phyloP scores from a whole-genome alignment of 1,139 yeast species.

The Zygotorulaspora mrakii region DNA sequence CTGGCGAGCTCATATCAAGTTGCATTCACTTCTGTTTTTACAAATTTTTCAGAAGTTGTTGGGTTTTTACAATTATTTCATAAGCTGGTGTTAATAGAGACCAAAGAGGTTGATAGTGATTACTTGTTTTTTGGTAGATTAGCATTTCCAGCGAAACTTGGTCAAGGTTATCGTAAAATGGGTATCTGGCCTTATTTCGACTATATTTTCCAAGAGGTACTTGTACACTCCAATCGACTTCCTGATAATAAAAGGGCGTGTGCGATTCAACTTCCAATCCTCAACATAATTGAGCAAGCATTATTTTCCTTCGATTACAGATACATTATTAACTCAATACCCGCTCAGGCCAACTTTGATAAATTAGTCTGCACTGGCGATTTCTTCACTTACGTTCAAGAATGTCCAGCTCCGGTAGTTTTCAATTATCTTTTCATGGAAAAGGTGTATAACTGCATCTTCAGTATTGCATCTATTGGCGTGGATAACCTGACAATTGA shows the following conservation, averaged over 20 bases:
- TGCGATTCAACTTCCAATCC: slow-evolving; percentile 51
- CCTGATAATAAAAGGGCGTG: slow-evolving; percentile 40
- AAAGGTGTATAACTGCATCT: slow-evolving; percentile 51
- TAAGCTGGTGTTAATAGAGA: slow-evolving; percentile 37
- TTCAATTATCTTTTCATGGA: slow-evolving; percentile 61
- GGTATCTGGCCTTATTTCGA: slow-evolving; percentile 85
- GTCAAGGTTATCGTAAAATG: slow-evolving; percentile 54
- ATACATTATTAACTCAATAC: slow-evolving; percentile 49
- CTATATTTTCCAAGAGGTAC: slow-evolving; percentile 61
- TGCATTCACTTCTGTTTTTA: slow-evolving; percentile 30
- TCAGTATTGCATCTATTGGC: slow-evolving; percentile 54
- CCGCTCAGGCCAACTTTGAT: slow-evolving; percentile 51
- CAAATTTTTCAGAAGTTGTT: slow-evolving; percentile 49
- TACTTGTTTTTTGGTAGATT: slow-evolving; percentile 39
- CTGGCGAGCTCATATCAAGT: slow-evolving; percentile 25
- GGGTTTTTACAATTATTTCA: slow-evolving; percentile 55
- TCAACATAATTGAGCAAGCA: slow-evolving; percentile 51
- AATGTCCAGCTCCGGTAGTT: slow-evolving; percentile 68
- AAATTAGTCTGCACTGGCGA: slow-evolving; percentile 44
- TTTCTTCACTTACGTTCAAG: slow-evolving; percentile 42
- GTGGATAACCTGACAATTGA: slow-evolving; percentile 49
- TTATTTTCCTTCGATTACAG: slow-evolving; percentile 62
- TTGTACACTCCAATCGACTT: slow-evolving; percentile 42
- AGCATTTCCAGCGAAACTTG: slow-evolving; percentile 63
- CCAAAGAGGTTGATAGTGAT: slow-evolving; percentile 38